These are phyloP conservation scores for Hibiscus syriacus DNA, from an alignment of 345 rosid genomes.

Conservation along the genomic window DNA sequence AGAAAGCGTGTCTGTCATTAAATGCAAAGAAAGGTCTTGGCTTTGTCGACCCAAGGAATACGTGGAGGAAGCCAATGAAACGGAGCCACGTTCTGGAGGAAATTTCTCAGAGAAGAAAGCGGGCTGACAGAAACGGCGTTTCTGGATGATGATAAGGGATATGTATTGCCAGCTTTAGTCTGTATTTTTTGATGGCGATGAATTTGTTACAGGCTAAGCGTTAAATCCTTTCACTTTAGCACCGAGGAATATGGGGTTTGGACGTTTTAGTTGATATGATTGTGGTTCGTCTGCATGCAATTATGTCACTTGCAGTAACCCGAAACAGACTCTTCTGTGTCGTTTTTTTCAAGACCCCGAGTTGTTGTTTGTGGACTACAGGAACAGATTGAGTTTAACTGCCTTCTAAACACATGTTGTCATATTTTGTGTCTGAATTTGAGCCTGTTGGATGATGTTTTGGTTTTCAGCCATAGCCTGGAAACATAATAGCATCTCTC, in stretches of 20 bases:
- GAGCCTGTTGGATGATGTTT: too few relatives aligned
- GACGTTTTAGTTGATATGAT: too few relatives aligned
- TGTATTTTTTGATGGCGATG: not conserved
- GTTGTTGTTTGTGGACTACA: not conserved
- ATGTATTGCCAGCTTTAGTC: too few relatives aligned
- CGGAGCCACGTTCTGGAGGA: slow-evolving; percentile 13
- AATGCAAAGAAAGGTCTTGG: slow-evolving; percentile 21
- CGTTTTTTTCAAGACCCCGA: not conserved
- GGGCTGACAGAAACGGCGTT: not conserved
- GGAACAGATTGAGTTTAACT: not conserved
- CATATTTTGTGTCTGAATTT: too few relatives aligned
- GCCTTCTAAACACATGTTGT: too few relatives aligned
- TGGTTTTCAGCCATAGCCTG: too few relatives aligned
- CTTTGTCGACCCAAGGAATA: not conserved
- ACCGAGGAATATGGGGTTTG: too few relatives aligned
- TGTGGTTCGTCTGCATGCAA: not conserved
- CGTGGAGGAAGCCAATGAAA: too few relatives aligned
- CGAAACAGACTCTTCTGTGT: not conserved
- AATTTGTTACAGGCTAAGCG: too few relatives aligned
- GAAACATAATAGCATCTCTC: too few relatives aligned
- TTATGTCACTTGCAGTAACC: not conserved
- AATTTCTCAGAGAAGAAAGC: not conserved
- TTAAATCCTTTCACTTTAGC: too few relatives aligned
- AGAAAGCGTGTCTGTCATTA: slow-evolving; percentile 23
- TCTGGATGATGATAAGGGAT: too few relatives aligned